These are phyloP conservation scores for Triticum aestivum DNA, from an alignment of 176 grass and related monocot genomes.

Conservation along the genomic window IWGSC_CS_RefSeq_v2.1 NC_057796.1:53135333-53135832, in stretches of 20 bases:
- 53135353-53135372: background rate
- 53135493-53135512: conserved; percentile 3
- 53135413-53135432: background rate
- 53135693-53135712: conserved; percentile 82
- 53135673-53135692: conserved; percentile 97
- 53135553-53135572: background rate
- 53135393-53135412: background rate
- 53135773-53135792: conserved; percentile 14
- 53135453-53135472: background rate
- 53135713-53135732: conserved; percentile 73
- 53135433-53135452: background rate
- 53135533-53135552: conserved; percentile 2
- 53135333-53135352: background rate
- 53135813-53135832: conserved; percentile 9
- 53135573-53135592: background rate
- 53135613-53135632: conserved; percentile 29
- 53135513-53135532: background rate
- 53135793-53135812: conserved; percentile 1
- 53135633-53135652: conserved; percentile 87
- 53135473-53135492: background rate
- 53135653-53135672: conserved; percentile 94
- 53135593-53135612: conserved; percentile 18
- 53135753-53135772: background rate
- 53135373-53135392: background rate
- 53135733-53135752: conserved; percentile 17